Evolutionary conservation across 257 asterid species (phyloP).

Genomic region (Primulina tabacum): DNA sequence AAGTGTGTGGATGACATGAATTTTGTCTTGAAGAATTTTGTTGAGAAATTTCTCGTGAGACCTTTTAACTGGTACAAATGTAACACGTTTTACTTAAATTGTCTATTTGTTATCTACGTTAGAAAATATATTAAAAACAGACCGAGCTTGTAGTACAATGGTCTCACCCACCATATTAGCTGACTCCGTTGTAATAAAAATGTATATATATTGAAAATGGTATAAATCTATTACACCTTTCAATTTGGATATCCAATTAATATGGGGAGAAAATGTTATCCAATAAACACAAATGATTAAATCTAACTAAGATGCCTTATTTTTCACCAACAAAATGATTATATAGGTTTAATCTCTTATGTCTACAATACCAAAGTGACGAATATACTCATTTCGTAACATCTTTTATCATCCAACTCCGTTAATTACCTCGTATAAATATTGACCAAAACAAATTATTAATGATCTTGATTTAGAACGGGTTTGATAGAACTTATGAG

Average conservation of each 20-base stretch:
- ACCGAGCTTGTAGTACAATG: too few species aligned
- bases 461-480: not conserved
- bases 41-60: too few species aligned
- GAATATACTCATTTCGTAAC: not conserved
- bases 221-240: not conserved
- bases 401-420: not conserved
- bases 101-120: too few species aligned
- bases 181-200: too few species aligned
- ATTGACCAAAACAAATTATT: not conserved
- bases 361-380: not conserved
- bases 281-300: not conserved
- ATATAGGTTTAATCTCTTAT: not conserved
- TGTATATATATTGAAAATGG: too few species aligned
- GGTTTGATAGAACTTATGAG: too few species aligned
- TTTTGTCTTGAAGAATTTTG: too few species aligned
- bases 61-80: too few species aligned
- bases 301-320: not conserved
- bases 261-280: not conserved
- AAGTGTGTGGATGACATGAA: too few species aligned
- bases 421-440: not conserved
- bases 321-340: not conserved
- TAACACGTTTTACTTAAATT: too few species aligned
- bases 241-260: conserved; percentile 1
- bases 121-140: too few species aligned
- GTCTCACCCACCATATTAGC: too few species aligned